Evolutionary conservation across 2,329 filamentous ascomycete species (phyloP).

Genomic region (Ophiostoma australiae): DNA sequence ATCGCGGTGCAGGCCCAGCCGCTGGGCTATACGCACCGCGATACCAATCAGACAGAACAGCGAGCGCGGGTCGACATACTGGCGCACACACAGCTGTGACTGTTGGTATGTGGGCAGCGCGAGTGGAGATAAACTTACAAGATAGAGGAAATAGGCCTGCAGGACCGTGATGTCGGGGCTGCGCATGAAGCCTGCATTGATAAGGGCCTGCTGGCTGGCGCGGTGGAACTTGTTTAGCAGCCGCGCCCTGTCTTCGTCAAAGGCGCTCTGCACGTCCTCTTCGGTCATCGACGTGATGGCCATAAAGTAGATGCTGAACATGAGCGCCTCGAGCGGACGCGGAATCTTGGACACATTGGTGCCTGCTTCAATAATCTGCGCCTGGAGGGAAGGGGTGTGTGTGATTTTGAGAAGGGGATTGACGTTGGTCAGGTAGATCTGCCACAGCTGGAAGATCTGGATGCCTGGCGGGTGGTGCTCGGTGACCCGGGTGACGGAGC

Average conservation of each 20-base stretch:
- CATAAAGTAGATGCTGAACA: constrained; percentile 62
- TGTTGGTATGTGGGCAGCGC: constrained; percentile 31
- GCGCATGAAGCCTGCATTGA: constrained; percentile 62
- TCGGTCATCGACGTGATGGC: constrained; percentile 56
- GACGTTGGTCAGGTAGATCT: constrained; percentile 64
- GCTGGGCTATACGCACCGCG: constrained; percentile 61
- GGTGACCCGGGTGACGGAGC: constrained; percentile 41
- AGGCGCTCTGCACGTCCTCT: constrained; percentile 46
- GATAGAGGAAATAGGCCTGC: constrained; percentile 63
- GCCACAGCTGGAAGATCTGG: constrained; percentile 62
- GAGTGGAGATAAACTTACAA: constrained; percentile 34
- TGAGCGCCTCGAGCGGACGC: constrained; percentile 57
- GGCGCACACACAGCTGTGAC: constrained; percentile 45
- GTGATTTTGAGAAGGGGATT: constrained; percentile 65
- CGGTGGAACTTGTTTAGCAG: constrained; percentile 51
- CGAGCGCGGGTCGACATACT: constrained; percentile 56
- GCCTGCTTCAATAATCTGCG: constrained; percentile 58
- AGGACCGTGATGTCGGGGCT: constrained; percentile 60
- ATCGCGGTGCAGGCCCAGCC: constrained; percentile 65
- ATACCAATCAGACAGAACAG: constrained; percentile 60
- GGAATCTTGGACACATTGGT: constrained; percentile 51
- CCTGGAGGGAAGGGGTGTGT: constrained; percentile 61
- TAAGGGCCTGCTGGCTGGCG: constrained; percentile 59
- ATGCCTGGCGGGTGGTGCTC: constrained; percentile 50
- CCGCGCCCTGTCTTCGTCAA: constrained; percentile 49